Evolutionary conservation across 129 eudicot genomes (phyloP).

Genomic region (Chrysanthemum lavandulifolium): DNA sequence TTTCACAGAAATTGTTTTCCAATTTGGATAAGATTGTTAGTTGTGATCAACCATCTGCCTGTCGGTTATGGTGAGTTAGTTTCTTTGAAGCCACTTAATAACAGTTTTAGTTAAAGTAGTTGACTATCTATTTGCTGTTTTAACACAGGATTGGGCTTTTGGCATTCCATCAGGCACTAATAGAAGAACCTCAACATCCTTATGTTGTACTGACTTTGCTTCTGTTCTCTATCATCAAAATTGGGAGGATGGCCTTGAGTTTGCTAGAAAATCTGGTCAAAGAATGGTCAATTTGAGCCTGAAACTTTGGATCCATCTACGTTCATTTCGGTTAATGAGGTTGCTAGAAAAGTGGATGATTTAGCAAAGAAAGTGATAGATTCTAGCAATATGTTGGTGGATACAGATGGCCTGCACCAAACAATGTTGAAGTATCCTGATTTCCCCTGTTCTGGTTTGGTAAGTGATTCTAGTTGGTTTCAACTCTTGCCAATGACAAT

Average conservation of each 20-base stretch:
- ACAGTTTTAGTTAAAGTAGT: neutral
- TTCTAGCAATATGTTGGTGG: constrained; percentile 43
- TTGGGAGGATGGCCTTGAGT: constrained; percentile 56
- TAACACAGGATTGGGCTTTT: constrained; percentile 74
- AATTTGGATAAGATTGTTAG: constrained; percentile 69
- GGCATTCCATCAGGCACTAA: constrained; percentile 76
- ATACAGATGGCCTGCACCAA: constrained; percentile 37
- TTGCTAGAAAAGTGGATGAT: constrained; percentile 48
- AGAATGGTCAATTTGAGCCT: constrained; percentile 41
- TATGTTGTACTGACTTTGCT: constrained; percentile 68
- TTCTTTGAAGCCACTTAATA: neutral
- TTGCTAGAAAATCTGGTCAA: constrained; percentile 57
- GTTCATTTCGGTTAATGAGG: constrained; percentile 58
- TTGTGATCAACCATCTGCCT: constrained; percentile 75
- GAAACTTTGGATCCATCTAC: constrained; percentile 47
- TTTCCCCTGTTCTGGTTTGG: constrained; percentile 52
- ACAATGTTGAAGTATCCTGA: constrained; percentile 44
- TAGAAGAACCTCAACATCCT: constrained; percentile 62
- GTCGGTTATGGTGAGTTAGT: constrained; percentile 64
- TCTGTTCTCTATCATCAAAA: constrained; percentile 64
- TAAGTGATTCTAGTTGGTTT: constrained; percentile 36
- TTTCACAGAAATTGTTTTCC: constrained; percentile 61
- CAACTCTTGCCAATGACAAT: neutral
- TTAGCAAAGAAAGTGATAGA: constrained; percentile 44
- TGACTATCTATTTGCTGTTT: constrained; percentile 16